Conservation (phyloP, 2,329 filamentous ascomycete species). For the Exophiala dermatitidis region DNA sequence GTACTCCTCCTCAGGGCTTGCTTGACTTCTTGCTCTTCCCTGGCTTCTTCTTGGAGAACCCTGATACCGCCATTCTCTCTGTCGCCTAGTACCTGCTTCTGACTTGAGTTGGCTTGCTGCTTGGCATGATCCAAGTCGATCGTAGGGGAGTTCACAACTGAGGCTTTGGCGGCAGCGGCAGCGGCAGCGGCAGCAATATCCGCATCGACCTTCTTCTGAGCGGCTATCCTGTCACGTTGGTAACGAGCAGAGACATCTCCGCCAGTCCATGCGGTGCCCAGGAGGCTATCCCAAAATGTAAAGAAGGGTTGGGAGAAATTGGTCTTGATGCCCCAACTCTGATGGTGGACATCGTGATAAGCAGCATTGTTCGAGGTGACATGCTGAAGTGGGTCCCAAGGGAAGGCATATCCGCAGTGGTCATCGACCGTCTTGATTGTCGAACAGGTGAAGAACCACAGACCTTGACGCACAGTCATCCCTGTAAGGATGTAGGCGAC, state of each 20-base stretch:
- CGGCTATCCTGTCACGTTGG: constrained; percentile 48
- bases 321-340: constrained; percentile 94
- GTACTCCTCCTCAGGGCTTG: constrained; percentile 23
- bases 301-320: constrained; percentile 55
- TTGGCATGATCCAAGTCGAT: constrained; percentile 30
- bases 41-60: constrained; percentile 35
- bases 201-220: constrained; percentile 51
- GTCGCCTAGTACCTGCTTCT: constrained; percentile 39
- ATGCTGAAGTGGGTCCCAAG: constrained; percentile 88
- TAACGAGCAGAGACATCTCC: constrained; percentile 55
- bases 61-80: constrained; percentile 31
- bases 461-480: constrained; percentile 79
- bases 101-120: constrained; percentile 35
- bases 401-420: constrained; percentile 92
- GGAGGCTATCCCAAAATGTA: constrained; percentile 82
- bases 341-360: constrained; percentile 97
- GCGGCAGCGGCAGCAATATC: constrained; percentile 31
- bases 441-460: constrained; percentile 80
- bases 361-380: constrained; percentile 90
- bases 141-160: constrained; percentile 27
- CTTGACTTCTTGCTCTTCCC: constrained; percentile 35
- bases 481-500: constrained; percentile 72
- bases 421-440: constrained; percentile 97
- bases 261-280: constrained; percentile 77
- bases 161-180: constrained; percentile 29